Base-by-base conservation (phyloP, 495 filamentous ascomycete species). In the Penicillium bialowiezense region DNA sequence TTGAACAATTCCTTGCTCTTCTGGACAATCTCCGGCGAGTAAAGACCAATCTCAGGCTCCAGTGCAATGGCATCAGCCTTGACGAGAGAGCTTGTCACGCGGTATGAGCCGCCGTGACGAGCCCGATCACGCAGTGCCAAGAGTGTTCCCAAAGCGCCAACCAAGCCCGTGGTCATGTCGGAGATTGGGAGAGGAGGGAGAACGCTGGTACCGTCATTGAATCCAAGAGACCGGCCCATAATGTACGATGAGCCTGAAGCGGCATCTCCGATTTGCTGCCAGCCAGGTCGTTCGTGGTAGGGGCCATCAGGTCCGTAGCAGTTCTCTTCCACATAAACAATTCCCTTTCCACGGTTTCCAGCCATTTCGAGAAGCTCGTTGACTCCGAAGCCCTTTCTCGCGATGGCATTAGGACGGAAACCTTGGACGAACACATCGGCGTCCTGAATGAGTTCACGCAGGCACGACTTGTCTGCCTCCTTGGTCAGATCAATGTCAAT, bases 151-250 rank as follows among this genome's bases (percentile, higher is more conserved):
- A 81, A 63, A 10, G 75, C 73, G 5, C 81, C 82, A 39, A 83
- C 68, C 40, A 75, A 60, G 0, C 72, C 85, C 15, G 84, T 85
- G 9, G 79, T 78, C 68, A 89, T 88, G 59, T 88, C 85, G 13
- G 79, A 85, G 64, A 84, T 83, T 17, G 85, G 86, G 56, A 88
- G 86, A 2, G 83, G 82, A 38, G 85, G 85, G 1, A 88, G 75
- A 5, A 88, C 78, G 56, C 78, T 78, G 5, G 67, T 56, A 9
- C 84, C 84, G 55, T 86, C 82, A 12, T 74, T 71, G 74, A 75
- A 82, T 2, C 84, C 84, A 8, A 83, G 71, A 17, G 70, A 73
- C 7, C 72, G 38, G 5, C 51, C 55, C 43, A 51, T 58, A 8
- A 58, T 42, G 33, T 58, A 51, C 5, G 55, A 58, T 32, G 37